Percentiles rank a stretch among this genome's conserved stretches.
These are phyloP conservation scores for Xylaria bambusicola DNA, from an alignment of 495 filamentous ascomycete species.

Conservation along the genomic window DNA sequence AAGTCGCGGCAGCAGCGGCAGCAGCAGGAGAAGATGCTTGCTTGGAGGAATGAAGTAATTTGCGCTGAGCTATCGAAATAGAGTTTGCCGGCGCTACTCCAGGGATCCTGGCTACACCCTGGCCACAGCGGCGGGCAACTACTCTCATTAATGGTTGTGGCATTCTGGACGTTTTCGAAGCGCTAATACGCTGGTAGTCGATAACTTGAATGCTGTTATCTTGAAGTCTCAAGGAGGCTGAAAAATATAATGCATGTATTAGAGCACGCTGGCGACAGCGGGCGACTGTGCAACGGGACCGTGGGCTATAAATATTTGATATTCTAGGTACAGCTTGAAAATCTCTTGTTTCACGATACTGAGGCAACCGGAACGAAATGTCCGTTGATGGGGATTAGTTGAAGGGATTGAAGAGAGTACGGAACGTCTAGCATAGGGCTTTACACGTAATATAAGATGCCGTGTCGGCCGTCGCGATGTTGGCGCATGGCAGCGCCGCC, in stretches of 20 bases:
- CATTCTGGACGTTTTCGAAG: not conserved
- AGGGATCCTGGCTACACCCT: not conserved
- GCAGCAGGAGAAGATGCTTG: not conserved
- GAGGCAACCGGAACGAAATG: too few species aligned
- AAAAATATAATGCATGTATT: not conserved
- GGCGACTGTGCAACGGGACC: not conserved
- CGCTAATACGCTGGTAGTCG: not conserved
- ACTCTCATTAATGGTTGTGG: not conserved
- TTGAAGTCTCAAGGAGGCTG: not conserved
- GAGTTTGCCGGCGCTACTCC: not conserved
- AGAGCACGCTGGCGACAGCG: not conserved
- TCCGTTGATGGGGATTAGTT: not conserved
- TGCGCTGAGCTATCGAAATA: not conserved
- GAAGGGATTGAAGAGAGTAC: not conserved
- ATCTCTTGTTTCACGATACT: not conserved
- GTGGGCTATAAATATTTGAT: slow-evolving; percentile 3
- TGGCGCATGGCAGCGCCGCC: not conserved
- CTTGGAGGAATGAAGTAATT: not conserved
- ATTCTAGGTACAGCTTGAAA: not conserved
- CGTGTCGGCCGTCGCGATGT: too few species aligned
- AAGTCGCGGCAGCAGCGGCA: too few species aligned
- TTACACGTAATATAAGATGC: not conserved
- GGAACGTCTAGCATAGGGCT: not conserved
- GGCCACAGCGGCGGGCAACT: slow-evolving; percentile 5
- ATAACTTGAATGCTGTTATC: too few species aligned